phyloP scores from a whole-genome alignment of 345 rosid genomes.

The Salix viminalis region DNA sequence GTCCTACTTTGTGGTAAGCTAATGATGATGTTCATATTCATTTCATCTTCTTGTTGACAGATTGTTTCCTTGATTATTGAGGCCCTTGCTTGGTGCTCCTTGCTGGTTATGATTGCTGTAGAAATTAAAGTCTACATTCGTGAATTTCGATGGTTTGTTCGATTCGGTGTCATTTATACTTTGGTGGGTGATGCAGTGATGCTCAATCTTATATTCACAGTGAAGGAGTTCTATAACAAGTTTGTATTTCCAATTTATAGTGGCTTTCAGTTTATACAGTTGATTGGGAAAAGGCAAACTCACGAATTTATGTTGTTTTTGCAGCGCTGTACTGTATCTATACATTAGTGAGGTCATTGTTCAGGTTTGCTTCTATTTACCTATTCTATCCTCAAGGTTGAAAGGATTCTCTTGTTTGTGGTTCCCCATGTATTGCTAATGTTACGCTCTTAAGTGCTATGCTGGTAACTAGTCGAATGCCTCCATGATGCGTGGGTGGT shows the following conservation, averaged over 20 bases:
- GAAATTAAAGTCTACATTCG: slow-evolving; percentile 79
- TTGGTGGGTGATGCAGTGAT: slow-evolving; percentile 81
- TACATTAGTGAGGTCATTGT: slow-evolving; percentile 75
- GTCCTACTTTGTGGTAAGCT: neutral
- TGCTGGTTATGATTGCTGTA: slow-evolving; percentile 60
- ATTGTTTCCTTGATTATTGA: slow-evolving; percentile 61
- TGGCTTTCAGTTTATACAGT: neutral
- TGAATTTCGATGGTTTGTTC: slow-evolving; percentile 88
- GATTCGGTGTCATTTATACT: slow-evolving; percentile 73
- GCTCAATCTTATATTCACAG: slow-evolving; percentile 70
- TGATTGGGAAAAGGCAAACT: slow-evolving; percentile 13
- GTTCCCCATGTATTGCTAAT: neutral
- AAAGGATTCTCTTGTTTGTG: neutral
- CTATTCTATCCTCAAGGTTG: neutral
- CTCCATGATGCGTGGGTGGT: too few relatives aligned
- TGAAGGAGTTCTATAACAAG: slow-evolving; percentile 69
- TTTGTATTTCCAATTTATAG: slow-evolving; percentile 18
- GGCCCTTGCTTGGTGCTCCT: slow-evolving; percentile 80
- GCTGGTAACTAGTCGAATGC: neutral
- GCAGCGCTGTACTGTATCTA: slow-evolving; percentile 69
- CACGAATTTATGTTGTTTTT: slow-evolving; percentile 24
- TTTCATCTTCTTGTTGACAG: slow-evolving; percentile 38
- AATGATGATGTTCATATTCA: neutral
- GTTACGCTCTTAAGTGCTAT: neutral
- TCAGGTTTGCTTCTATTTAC: slow-evolving; percentile 53